Evolutionary conservation across 331 rosid species (phyloP).

Genomic region (Spiraea crenata): DNA sequence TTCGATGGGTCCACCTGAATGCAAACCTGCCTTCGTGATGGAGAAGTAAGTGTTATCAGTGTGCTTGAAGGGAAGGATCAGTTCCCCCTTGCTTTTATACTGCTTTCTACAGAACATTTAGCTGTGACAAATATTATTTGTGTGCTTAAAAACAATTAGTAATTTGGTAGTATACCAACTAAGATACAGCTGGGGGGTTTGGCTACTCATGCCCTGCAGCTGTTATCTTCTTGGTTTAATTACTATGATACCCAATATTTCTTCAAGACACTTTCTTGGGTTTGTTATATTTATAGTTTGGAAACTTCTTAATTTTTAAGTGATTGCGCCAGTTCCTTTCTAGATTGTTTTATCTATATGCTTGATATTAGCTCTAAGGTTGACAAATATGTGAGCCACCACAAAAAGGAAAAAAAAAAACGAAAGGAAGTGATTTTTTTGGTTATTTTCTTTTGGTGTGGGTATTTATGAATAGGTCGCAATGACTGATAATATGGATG

Average conservation of each 20-base stretch:
- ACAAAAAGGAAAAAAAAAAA: neutral
- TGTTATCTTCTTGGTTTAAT: slow-evolving; percentile 24
- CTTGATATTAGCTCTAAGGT: neutral
- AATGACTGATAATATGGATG: neutral
- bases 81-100: slow-evolving; percentile 21
- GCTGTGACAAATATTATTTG: slow-evolving; percentile 20
- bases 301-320: slow-evolving; percentile 8
- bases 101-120: slow-evolving; percentile 27
- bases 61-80: slow-evolving; percentile 29
- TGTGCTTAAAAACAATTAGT: slow-evolving; percentile 25
- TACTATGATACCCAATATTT: slow-evolving; percentile 13
- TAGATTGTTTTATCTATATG: neutral
- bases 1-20: slow-evolving; percentile 4
- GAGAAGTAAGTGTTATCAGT: slow-evolving; percentile 39
- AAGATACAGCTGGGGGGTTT: slow-evolving; percentile 28
- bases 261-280: slow-evolving; percentile 27
- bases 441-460: neutral
- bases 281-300: slow-evolving; percentile 28
- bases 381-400: neutral
- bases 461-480: too few species aligned
- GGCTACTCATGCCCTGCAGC: slow-evolving; percentile 19
- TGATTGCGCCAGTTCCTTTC: slow-evolving; percentile 11
- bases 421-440: neutral
- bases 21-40: slow-evolving; percentile 23
- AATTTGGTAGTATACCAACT: slow-evolving; percentile 20